A percentile compares a stretch with the other conserved stretches of the same genome.
Evolutionary conservation across 164 flowering plant species (phyloP).

Genomic region (Chloranthus sessilifolius): DNA sequence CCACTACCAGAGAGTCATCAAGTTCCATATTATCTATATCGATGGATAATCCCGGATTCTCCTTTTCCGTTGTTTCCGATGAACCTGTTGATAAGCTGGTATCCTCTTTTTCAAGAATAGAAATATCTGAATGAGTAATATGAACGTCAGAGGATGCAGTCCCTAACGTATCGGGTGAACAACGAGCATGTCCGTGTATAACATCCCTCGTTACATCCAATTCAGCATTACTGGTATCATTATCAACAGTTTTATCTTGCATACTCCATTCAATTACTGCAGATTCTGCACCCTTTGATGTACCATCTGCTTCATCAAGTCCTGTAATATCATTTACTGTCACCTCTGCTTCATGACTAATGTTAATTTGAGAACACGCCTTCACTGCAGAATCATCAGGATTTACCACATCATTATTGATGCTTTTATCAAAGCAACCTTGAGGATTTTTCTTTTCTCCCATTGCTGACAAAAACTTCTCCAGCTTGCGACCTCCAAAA

Average conservation of each 20-base stretch:
- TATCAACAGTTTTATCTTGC: not conserved
- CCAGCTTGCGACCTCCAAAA: conserved; percentile 15
- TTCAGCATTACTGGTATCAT: not conserved
- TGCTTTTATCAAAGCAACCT: conserved; percentile 13
- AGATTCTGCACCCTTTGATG: not conserved
- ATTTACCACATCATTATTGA: conserved; percentile 6
- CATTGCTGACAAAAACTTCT: conserved; percentile 11
- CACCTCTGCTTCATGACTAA: conserved; percentile 11
- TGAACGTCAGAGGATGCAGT: conserved; percentile 11
- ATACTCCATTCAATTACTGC: not conserved
- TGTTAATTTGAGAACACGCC: conserved; percentile 20
- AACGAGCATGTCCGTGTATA: not conserved
- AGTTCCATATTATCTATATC: conserved; percentile 14
- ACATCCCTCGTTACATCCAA: not conserved
- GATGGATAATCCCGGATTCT: conserved; percentile 7
- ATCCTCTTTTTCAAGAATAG: conserved; percentile 15
- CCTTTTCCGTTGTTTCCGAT: too few relatives aligned
- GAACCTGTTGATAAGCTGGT: conserved; percentile 7
- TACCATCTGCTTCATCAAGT: conserved; percentile 4
- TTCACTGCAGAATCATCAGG: conserved; percentile 12
- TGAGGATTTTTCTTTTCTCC: conserved; percentile 14
- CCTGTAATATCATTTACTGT: conserved; percentile 15
- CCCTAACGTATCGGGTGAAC: not conserved
- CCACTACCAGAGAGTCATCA: conserved; percentile 12
- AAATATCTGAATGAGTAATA: conserved; percentile 8